Conservation (phyloP, 768 basidiomycete species). For the Coprinellus micaceus region DNA sequence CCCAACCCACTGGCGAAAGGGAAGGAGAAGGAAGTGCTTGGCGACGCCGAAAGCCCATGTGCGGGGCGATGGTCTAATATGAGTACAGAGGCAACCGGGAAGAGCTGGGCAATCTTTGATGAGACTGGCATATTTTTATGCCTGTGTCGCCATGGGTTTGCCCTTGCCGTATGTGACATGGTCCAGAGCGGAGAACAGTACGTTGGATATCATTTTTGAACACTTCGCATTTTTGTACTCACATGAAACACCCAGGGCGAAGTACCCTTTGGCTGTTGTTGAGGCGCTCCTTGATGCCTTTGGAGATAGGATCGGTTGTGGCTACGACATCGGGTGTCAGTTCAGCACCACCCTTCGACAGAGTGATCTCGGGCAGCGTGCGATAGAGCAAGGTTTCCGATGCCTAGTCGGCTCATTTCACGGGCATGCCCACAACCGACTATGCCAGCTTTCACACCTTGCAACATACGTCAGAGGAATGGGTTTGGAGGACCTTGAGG, state of each 20-base stretch:
- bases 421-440: conserved; percentile 25
- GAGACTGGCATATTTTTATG: conserved; percentile 28
- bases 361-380: conserved; percentile 18
- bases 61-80: conserved; percentile 12
- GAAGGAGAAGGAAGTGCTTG: too few species aligned
- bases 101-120: conserved; percentile 30
- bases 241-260: conserved; percentile 23
- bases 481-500: conserved; percentile 25
- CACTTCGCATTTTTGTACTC: conserved; percentile 15
- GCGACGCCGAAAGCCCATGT: not conserved
- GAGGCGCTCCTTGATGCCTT: conserved; percentile 18
- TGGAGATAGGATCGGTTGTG: conserved; percentile 17
- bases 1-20: too few species aligned
- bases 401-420: conserved; percentile 23
- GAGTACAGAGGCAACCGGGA: conserved; percentile 11
- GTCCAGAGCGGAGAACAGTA: conserved; percentile 27
- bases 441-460: conserved; percentile 23
- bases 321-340: conserved; percentile 29
- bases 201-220: conserved; percentile 15
- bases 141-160: conserved; percentile 27
- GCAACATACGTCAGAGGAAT: conserved; percentile 19
- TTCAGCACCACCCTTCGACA: conserved; percentile 19
- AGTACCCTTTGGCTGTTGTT: conserved; percentile 24
- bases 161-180: conserved; percentile 23
- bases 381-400: not conserved